A percentile compares a stretch with the other conserved stretches of the same genome.
Evolutionary conservation across 495 filamentous ascomycete genomes (phyloP).

Genomic region (Xylaria castorea): DNA sequence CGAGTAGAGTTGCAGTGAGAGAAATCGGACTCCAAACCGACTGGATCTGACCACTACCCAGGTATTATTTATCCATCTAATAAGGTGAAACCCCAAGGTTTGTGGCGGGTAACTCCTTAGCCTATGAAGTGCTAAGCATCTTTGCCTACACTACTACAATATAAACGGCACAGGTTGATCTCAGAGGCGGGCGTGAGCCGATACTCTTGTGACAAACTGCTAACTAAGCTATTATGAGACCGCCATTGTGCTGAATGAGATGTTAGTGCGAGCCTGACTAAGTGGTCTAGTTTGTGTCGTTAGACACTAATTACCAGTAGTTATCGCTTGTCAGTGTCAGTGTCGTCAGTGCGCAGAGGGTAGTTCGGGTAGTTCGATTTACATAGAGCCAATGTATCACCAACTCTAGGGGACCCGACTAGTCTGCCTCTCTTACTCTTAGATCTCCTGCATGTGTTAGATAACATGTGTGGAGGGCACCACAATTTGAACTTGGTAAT

Average conservation of each 20-base stretch:
- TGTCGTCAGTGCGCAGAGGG: background rate
- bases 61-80: slow-evolving; percentile 10
- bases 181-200: background rate
- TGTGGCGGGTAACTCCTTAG: slow-evolving; percentile 1
- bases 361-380: background rate
- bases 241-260: background rate
- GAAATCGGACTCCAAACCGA: background rate
- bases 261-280: background rate
- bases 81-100: slow-evolving; percentile 16
- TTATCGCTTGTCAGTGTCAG: background rate
- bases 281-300: background rate
- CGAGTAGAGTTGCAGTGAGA: background rate
- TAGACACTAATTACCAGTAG: background rate
- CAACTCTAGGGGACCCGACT: background rate
- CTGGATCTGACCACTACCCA: background rate
- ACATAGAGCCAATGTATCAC: background rate
- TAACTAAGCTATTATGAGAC: background rate
- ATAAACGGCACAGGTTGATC: background rate
- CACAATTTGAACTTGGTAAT: background rate
- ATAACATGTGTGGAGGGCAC: background rate
- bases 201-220: slow-evolving; percentile 1
- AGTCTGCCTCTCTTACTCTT: background rate
- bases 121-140: background rate
- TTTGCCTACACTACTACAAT: background rate
- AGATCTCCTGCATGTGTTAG: slow-evolving; percentile 6